phyloP scores from a whole-genome alignment of 2,329 filamentous ascomycete species.

The Colletotrichum chlorophyti region DNA sequence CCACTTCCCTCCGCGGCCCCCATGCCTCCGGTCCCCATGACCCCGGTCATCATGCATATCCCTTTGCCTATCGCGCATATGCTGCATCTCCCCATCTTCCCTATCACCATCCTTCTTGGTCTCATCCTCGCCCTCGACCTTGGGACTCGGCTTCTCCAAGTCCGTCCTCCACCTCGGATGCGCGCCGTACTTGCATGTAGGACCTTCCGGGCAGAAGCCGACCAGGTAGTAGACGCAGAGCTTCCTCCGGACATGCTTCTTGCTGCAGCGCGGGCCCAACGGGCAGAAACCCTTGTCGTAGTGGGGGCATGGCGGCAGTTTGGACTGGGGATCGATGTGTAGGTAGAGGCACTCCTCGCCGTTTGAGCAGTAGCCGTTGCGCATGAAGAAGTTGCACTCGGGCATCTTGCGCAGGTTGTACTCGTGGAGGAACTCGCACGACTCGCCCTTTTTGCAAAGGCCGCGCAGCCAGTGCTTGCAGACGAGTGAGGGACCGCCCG shows the following conservation, averaged over 20 bases:
- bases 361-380: constrained; percentile 94
- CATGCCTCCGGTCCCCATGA: constrained; percentile 34
- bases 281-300: constrained; percentile 97
- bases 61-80: constrained; percentile 39
- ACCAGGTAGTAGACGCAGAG: constrained; percentile 88
- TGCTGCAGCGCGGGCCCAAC: constrained; percentile 83
- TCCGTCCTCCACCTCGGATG: constrained; percentile 85
- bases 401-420: constrained; percentile 99
- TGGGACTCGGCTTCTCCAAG: constrained; percentile 76
- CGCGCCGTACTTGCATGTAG: constrained; percentile 77
- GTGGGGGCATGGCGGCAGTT: constrained; percentile 82
- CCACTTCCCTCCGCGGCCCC: constrained; percentile 42
- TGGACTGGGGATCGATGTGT: constrained; percentile 83
- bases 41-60: constrained; percentile 48
- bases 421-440: constrained; percentile 97
- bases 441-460: constrained; percentile 95
- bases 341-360: constrained; percentile 96
- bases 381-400: constrained; percentile 95
- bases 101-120: constrained; percentile 60
- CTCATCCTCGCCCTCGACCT: constrained; percentile 68
- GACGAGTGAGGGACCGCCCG: constrained; percentile 76
- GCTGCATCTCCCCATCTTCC: constrained; percentile 48
- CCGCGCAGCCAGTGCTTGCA: constrained; percentile 99
- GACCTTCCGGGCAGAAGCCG: constrained; percentile 90
- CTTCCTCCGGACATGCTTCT: constrained; percentile 84